Evolutionary conservation across 495 filamentous ascomycete genomes (phyloP).

Genomic region (Aspergillus ostianus): DNA sequence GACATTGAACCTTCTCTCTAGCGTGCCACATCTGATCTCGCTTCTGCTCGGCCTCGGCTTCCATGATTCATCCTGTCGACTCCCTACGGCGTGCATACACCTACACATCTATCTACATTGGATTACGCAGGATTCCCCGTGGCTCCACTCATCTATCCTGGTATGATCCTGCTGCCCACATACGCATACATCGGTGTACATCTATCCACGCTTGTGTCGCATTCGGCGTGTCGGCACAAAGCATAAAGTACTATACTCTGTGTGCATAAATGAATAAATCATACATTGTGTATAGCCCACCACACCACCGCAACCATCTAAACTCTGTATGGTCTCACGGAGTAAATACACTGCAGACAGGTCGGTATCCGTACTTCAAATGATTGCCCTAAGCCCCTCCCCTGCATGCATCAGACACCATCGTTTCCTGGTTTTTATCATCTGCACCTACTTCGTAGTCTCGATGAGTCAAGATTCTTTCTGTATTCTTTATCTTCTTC

Average conservation of each 20-base stretch:
- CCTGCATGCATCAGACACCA: not conserved
- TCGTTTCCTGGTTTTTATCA: not conserved
- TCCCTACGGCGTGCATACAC: not conserved
- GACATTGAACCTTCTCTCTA: not conserved
- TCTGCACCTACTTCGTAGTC: not conserved
- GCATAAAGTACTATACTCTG: not conserved
- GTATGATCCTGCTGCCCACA: not conserved
- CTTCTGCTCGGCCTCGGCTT: not conserved
- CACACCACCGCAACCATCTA: no score
- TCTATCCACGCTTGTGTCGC: not conserved
- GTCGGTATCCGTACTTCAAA: no score
- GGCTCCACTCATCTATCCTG: not conserved
- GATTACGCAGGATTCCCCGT: not conserved
- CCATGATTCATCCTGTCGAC: not conserved
- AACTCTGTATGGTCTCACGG: no score
- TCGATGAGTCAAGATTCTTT: not conserved
- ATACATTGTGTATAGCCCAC: no score
- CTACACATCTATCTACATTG: no score
- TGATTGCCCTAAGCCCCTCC: not conserved
- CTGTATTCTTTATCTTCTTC: not conserved
- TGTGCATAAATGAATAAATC: not conserved
- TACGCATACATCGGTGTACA: not conserved
- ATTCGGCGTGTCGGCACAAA: not conserved
- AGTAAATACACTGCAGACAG: no score
- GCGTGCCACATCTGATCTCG: conserved; percentile 4